Evolutionary conservation across 2,329 filamentous ascomycete species (phyloP).

Genomic region (Diplodia corticola): DNA sequence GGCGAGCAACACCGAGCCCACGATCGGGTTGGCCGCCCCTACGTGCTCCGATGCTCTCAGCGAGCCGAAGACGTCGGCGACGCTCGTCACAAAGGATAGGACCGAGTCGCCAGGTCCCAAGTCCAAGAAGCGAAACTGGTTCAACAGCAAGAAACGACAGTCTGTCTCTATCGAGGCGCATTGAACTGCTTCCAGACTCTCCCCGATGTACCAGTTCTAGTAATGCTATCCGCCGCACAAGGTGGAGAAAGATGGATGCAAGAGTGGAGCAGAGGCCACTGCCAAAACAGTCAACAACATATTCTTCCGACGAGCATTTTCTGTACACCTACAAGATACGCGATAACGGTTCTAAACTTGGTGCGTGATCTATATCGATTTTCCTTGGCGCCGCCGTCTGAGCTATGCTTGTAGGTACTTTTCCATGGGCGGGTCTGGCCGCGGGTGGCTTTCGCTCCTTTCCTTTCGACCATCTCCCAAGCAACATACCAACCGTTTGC

Average conservation of each 20-base stretch:
- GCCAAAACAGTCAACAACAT: background rate
- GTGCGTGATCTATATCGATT: background rate
- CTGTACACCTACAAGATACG: background rate
- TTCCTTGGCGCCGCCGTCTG: background rate
- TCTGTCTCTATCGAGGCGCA: background rate
- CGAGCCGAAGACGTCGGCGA: background rate
- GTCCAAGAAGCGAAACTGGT: slow-evolving; percentile 19
- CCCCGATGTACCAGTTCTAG: background rate
- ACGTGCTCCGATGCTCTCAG: background rate
- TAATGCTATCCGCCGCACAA: background rate
- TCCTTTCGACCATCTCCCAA: background rate
- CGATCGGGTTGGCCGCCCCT: background rate
- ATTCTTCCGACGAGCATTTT: background rate
- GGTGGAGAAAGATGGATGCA: background rate
- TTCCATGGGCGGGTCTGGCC: background rate
- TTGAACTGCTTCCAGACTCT: background rate
- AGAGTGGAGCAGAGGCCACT: background rate
- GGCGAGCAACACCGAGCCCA: slow-evolving; percentile 3
- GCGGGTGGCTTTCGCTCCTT: background rate
- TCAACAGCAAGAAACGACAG: slow-evolving; percentile 6
- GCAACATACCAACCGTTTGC: background rate
- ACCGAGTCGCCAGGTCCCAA: background rate
- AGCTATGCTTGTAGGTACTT: background rate
- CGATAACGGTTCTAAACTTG: background rate
- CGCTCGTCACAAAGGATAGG: background rate